phyloP scores from a whole-genome alignment of 257 asterid species.

The Datura wrightii region DNA sequence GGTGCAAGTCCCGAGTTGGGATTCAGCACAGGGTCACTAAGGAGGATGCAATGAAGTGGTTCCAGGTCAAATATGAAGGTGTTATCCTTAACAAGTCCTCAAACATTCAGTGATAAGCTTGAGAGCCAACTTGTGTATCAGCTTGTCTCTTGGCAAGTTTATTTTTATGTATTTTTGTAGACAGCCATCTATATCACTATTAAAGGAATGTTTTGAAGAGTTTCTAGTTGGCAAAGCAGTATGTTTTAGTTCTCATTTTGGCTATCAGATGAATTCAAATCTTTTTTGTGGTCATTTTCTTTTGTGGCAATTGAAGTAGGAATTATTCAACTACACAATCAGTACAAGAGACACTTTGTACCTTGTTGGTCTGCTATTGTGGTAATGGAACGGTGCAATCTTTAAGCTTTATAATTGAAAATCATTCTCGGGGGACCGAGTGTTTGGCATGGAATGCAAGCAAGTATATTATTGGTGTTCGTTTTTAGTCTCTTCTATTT shows the following conservation, averaged over 20 bases:
- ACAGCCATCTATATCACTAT: not conserved
- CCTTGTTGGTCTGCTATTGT: not conserved
- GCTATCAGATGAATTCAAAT: not conserved
- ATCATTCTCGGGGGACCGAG: not conserved
- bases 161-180: slow-evolving; percentile 29
- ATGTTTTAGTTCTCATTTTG: slow-evolving; percentile 10
- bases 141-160: slow-evolving; percentile 12
- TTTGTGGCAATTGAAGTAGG: not conserved
- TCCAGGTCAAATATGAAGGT: slow-evolving; percentile 80
- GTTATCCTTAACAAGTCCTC: slow-evolving; percentile 78
- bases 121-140: not conserved
- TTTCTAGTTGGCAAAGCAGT: not conserved
- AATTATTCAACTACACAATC: not conserved
- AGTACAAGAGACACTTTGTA: not conserved
- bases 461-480: slow-evolving; percentile 41
- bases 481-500: slow-evolving; percentile 38
- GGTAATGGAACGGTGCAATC: not conserved
- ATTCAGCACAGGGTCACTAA: slow-evolving; percentile 80
- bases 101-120: slow-evolving; percentile 40
- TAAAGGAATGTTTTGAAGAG: slow-evolving; percentile 32
- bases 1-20: slow-evolving; percentile 85
- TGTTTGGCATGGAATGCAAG: not conserved
- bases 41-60: slow-evolving; percentile 81
- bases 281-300: not conserved
- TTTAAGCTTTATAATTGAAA: not conserved